phyloP scores from a whole-genome alignment of 805 yeast species.

The Zygosaccharomyces bisporus region DNA sequence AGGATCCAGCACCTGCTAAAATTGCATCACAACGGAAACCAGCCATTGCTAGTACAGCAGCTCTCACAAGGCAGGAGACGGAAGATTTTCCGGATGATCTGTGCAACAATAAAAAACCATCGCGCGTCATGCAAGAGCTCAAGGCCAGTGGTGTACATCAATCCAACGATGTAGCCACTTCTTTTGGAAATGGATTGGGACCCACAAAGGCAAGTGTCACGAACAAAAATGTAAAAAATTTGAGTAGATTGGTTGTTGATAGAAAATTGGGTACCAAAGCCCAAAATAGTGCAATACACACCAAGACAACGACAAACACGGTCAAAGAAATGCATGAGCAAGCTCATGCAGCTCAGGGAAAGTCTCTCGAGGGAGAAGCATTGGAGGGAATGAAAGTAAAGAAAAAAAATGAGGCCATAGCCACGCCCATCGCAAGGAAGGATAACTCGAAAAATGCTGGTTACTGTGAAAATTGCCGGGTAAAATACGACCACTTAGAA shows the following conservation, averaged over 20 bases:
- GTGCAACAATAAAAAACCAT: constrained; percentile 23
- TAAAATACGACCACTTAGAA: constrained; percentile 73
- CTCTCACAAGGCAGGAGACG: constrained; percentile 29
- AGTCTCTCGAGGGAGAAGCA: constrained; percentile 8
- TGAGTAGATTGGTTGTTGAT: constrained; percentile 33
- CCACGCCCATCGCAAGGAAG: constrained; percentile 16
- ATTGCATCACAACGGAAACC: constrained; percentile 7
- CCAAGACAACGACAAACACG: constrained; percentile 7
- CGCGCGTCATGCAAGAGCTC: constrained; percentile 33
- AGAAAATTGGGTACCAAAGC: constrained; percentile 26
- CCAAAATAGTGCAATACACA: background rate
- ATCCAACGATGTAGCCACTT: constrained; percentile 37
- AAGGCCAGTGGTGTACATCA: constrained; percentile 38
- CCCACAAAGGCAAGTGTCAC: constrained; percentile 36
- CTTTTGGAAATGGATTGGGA: constrained; percentile 35
- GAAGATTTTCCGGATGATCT: constrained; percentile 34
- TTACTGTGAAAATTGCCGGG: constrained; percentile 91
- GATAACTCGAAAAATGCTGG: constrained; percentile 48
- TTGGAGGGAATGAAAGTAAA: constrained; percentile 6
- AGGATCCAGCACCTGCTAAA: constrained; percentile 14
- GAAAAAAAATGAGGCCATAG: constrained; percentile 11
- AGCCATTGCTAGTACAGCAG: constrained; percentile 8
- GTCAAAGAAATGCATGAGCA: constrained; percentile 2
- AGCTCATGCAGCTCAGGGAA: constrained; percentile 4
- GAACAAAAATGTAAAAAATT: constrained; percentile 30